Conservation (phyloP, 805 yeast genomes). For the Myxozyma vanderwaltii region DNA sequence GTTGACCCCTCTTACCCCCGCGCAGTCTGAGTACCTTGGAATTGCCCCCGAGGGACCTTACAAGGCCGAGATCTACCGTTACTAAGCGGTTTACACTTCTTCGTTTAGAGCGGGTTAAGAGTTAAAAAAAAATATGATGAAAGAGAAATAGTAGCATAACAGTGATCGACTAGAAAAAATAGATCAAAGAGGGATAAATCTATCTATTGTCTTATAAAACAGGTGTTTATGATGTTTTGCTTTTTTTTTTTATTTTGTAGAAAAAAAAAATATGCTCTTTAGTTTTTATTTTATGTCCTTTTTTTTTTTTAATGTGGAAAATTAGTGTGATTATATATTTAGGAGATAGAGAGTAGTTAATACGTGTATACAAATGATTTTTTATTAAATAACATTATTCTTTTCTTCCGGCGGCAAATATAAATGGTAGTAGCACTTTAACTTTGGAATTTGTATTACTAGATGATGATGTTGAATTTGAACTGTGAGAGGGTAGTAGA, state of each 20-base stretch:
- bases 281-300: no score
- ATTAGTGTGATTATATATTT: no score
- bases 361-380: no score
- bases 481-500: not conserved
- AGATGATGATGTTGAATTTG: not conserved
- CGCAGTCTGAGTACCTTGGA: constrained; percentile 93
- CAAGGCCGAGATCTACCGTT: constrained; percentile 98
- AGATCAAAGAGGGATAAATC: no score
- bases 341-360: no score
- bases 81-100: constrained; percentile 59
- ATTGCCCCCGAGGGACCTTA: constrained; percentile 91
- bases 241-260: not conserved
- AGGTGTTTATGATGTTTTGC: not conserved
- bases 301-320: not conserved
- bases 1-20: constrained; percentile 72
- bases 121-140: no score
- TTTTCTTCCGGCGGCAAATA: constrained; percentile 15
- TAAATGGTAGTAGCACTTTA: constrained; percentile 14
- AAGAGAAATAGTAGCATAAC: no score
- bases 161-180: no score
- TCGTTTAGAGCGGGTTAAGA: no score
- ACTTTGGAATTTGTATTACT: not conserved
- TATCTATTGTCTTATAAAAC: no score
- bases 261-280: no score
- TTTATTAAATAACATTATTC: no score